Evolutionary conservation across 1,284 basidiomycete species (phyloP).

Genomic region (Cystobasidium pallidum): DNA sequence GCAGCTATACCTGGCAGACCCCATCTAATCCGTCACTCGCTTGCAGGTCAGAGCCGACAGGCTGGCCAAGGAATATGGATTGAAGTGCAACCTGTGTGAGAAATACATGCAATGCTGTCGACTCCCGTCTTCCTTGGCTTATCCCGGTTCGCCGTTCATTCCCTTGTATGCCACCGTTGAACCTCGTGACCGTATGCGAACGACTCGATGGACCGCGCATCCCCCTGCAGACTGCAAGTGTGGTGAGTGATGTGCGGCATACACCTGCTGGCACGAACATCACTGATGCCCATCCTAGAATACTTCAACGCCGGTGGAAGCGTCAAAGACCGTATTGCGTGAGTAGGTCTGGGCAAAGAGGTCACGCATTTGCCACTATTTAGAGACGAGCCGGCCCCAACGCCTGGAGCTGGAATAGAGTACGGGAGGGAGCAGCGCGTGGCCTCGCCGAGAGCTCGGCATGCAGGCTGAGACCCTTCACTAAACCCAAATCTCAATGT

Average conservation of each 20-base stretch:
- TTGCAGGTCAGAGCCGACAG: conserved; percentile 61
- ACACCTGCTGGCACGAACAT: conserved; percentile 61
- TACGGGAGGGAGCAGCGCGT: too few species aligned
- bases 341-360: not conserved
- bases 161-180: not conserved
- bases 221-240: conserved; percentile 34
- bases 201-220: not conserved
- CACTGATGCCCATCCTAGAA: conserved; percentile 72
- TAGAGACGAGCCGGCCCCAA: too few species aligned
- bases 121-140: not conserved
- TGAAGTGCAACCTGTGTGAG: conserved; percentile 89
- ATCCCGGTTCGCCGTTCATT: not conserved
- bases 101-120: conserved; percentile 44
- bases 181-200: not conserved
- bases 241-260: conserved; percentile 24
- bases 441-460: too few species aligned
- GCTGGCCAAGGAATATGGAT: conserved; percentile 71
- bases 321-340: conserved; percentile 91
- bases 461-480: too few species aligned
- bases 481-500: too few species aligned
- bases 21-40: not conserved
- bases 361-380: conserved; percentile 10
- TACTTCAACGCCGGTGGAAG: conserved; percentile 89
- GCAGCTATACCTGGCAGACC: not conserved
- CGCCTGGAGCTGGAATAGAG: too few species aligned